Base-by-base conservation (phyloP, 768 basidiomycete species). In the Mycena kentingensis region DNA sequence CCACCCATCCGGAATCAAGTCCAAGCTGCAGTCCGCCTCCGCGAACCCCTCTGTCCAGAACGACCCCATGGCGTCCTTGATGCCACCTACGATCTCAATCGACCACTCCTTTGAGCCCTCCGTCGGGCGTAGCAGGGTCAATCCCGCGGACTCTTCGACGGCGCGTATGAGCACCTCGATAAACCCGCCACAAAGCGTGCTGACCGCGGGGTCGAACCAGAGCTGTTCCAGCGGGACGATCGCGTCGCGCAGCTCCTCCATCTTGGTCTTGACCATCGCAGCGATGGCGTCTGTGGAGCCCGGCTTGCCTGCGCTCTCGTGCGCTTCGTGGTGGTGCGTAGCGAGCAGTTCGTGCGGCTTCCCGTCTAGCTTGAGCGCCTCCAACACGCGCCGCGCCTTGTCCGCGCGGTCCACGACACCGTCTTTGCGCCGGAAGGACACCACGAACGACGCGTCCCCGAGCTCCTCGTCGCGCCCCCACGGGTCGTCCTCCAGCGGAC, bases 391-490 rank as follows among this genome's bases (percentile, higher is more conserved):
- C 28, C 73, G 64, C 15, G 73, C 76, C 48, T 74, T 76, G 10
- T 66, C 67, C 43, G 74, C 70, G 48, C 81, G 70, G 41, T 62
- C 67, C 21, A 43, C 51, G 42, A n/a, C 58, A 31, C 60, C 57
- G 3, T 52, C 59, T 63, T 73, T 49, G 52, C 65, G 28, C 19
- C 65, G 75, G 63, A 93, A 93, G 3, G 72, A 66, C 2, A 86
- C 90, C 0, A 84, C 83, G 27, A 84, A 83, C 15, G 78, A 81
- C 11, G 90, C 91, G 16, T 80, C 84, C 1, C 84, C 84, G 3
- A 86, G 70, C 35, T 75, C 71, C 5, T 74, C 75, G 55, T 89
- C 87, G 31, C 90, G 72, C n/a, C 78, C 85, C 83, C 85, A 92
- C 22, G 79, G 78, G 65, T 93, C 92, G 8, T 65, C 63, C 46